Conservation (phyloP, 2,329 filamentous ascomycete genomes). For the Fusarium foetens region DNA sequence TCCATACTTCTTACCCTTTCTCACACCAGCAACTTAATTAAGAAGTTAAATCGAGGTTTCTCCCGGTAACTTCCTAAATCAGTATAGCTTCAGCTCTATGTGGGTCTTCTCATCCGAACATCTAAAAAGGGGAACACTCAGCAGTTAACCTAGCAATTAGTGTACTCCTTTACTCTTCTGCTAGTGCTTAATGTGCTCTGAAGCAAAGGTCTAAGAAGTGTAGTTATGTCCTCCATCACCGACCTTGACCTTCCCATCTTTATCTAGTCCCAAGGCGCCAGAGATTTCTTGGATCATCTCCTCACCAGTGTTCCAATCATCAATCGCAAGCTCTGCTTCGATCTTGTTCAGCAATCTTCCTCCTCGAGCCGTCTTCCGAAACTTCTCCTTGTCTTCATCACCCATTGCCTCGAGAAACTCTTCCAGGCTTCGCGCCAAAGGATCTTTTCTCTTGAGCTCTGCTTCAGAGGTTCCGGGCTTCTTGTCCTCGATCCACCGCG, state of each 20-base stretch:
- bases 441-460: background rate
- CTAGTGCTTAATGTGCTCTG: too few relatives aligned
- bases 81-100: accelerated
- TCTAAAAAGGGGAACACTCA: accelerated
- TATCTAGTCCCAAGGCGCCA: background rate
- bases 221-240: accelerated
- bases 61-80: accelerated
- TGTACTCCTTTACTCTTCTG: background rate
- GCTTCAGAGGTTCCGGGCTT: background rate
- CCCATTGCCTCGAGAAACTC: background rate
- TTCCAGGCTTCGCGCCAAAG: background rate
- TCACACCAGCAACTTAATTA: background rate
- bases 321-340: background rate
- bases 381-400: background rate
- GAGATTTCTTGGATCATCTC: background rate
- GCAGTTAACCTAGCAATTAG: background rate
- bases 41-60: background rate
- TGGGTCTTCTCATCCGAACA: background rate
- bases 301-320: background rate
- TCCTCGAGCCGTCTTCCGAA: background rate
- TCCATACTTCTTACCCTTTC: background rate
- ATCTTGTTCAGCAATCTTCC: background rate
- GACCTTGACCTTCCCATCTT: accelerated
- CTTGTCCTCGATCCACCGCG: background rate
- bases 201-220: background rate